A percentile compares a stretch with the other conserved stretches of the same genome.
Conservation (phyloP, 306 rosid genomes). For the Casuarina equisetifolia region DNA sequence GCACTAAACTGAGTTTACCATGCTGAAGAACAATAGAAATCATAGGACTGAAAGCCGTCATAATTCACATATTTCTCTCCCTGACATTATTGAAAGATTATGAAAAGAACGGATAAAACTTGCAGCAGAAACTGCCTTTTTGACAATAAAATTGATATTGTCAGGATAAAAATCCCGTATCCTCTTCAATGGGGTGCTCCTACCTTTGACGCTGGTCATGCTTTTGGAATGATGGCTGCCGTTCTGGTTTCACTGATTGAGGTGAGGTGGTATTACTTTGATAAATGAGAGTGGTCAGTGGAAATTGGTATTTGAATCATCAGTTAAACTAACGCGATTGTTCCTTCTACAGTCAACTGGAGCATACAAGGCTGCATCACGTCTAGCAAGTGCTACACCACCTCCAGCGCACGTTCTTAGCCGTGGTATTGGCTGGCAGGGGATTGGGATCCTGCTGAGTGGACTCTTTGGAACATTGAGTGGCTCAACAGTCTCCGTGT, state of each 20-base stretch:
- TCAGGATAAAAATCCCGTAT: slow-evolving; percentile 92
- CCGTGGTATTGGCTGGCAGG: slow-evolving; percentile 99
- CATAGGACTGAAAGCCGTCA: too few species aligned
- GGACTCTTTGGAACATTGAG: slow-evolving; percentile 92
- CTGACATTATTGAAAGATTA: not conserved
- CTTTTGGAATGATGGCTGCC: slow-evolving; percentile 97
- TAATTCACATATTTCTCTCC: not conserved
- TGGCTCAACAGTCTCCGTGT: slow-evolving; percentile 90
- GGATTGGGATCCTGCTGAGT: slow-evolving; percentile 84
- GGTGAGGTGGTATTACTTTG: slow-evolving; percentile 40
- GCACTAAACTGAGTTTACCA: not conserved
- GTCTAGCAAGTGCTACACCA: slow-evolving; percentile 96
- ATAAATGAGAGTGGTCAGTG: not conserved
- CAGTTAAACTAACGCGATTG: slow-evolving; percentile 2
- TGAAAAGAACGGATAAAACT: not conserved
- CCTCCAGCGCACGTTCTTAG: slow-evolving; percentile 99
- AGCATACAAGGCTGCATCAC: slow-evolving; percentile 94
- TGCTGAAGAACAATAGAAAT: not conserved
- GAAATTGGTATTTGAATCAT: not conserved
- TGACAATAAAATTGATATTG: slow-evolving; percentile 21
- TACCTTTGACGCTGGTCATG: slow-evolving; percentile 88
- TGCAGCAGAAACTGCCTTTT: slow-evolving; percentile 21
- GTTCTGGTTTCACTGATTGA: slow-evolving; percentile 92
- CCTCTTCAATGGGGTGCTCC: slow-evolving; percentile 99
- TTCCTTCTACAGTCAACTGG: slow-evolving; percentile 76